Evolutionary conservation across 768 basidiomycete genomes (phyloP).

Genomic region (Lentinula detonsa): DNA sequence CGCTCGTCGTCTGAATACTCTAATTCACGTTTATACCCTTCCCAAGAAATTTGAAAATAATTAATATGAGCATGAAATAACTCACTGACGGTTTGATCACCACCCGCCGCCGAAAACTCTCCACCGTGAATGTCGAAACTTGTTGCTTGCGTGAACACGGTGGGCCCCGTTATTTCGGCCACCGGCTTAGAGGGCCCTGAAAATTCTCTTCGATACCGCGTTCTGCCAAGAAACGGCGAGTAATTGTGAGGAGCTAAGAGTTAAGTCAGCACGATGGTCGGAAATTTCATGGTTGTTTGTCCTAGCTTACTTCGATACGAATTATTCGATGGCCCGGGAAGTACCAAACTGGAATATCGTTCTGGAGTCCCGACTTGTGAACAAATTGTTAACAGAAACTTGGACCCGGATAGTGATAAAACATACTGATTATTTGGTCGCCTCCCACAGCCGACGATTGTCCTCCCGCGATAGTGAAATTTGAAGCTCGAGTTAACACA

Average conservation of each 20-base stretch:
- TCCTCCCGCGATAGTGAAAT: not conserved
- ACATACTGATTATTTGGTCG: not conserved
- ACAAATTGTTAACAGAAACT: not conserved
- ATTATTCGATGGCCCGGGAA: not conserved
- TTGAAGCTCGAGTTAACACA: not conserved
- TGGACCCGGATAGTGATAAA: not conserved
- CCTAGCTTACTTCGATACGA: not conserved
- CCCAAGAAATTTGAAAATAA: not conserved
- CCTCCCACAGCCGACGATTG: not conserved
- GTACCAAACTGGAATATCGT: not conserved
- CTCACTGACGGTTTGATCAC: not conserved
- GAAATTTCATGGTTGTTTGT: not conserved
- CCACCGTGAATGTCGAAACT: not conserved
- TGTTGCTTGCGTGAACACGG: not conserved
- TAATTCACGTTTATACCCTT: not conserved
- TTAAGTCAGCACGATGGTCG: no score
- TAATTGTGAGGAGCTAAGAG: not conserved
- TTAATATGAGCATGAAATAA: not conserved
- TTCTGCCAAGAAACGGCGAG: not conserved
- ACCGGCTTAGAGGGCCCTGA: no score
- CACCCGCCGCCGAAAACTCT: not conserved
- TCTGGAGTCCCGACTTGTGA: not conserved
- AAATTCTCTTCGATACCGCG: no score
- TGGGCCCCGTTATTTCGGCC: no score
- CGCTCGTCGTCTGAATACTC: not conserved